Evolutionary conservation across 2,329 filamentous ascomycete genomes (phyloP).

Genomic region (Aspergillus thermomutatus): DNA sequence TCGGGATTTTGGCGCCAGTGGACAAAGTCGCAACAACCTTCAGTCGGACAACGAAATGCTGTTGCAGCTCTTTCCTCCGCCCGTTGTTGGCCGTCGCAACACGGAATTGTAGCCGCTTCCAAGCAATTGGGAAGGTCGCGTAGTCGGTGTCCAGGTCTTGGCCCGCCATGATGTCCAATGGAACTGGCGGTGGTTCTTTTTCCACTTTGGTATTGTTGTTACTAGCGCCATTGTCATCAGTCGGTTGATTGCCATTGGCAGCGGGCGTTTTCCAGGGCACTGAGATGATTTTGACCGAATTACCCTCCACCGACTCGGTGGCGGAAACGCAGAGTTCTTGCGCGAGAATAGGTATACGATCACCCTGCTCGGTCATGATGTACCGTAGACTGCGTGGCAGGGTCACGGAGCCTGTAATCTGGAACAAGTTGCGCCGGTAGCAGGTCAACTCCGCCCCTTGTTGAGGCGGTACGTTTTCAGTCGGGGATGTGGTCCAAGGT

Average conservation of each 20-base stretch:
- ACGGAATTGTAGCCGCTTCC: conserved; percentile 89
- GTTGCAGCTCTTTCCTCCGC: conserved; percentile 87
- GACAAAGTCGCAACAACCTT: conserved; percentile 81
- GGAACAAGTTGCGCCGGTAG: conserved; percentile 92
- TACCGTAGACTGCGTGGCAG: conserved; percentile 74
- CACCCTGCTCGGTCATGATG: conserved; percentile 77
- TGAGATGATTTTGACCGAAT: conserved; percentile 87
- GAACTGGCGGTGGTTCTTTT: conserved; percentile 81
- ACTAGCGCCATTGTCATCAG: conserved; percentile 22
- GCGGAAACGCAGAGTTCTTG: conserved; percentile 88
- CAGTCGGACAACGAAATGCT: conserved; percentile 88
- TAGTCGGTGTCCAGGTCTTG: conserved; percentile 75
- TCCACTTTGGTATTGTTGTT: conserved; percentile 61
- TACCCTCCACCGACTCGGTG: conserved; percentile 91
- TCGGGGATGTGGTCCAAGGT: conserved; percentile 56
- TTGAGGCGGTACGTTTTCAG: conserved; percentile 55
- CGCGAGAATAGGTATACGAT: conserved; percentile 74
- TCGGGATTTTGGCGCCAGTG: conserved; percentile 75
- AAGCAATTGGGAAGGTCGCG: conserved; percentile 87
- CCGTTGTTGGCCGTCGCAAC: conserved; percentile 97
- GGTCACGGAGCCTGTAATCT: conserved; percentile 86
- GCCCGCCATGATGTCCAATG: conserved; percentile 64
- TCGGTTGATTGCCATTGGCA: conserved; percentile 58
- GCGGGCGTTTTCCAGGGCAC: conserved; percentile 97
- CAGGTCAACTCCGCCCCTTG: conserved; percentile 72